Conservation (phyloP, 805 yeast species). For the Wickerhamiella alocasiicola region DNA sequence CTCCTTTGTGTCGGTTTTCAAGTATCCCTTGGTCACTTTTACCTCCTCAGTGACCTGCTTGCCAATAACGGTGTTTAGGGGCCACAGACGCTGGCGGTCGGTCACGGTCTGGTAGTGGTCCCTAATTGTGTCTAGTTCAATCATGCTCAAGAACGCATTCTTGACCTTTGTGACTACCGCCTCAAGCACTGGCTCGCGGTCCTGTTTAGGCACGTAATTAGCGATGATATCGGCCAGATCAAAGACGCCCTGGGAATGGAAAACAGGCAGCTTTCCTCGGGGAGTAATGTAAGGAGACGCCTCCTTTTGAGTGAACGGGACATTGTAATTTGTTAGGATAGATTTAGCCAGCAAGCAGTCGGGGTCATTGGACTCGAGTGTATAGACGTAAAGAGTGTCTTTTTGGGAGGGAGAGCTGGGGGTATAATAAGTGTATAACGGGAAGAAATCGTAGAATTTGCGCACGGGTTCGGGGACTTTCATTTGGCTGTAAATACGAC, state of each 20-base stretch:
- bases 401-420: conserved; percentile 3
- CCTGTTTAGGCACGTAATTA: conserved; percentile 2
- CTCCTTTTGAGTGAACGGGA: background rate
- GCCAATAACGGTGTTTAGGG: conserved; percentile 10
- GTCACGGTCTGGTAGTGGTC: conserved; percentile 7
- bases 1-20: conserved; percentile 7
- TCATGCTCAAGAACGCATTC: conserved; percentile 19
- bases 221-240: conserved; percentile 10
- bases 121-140: conserved; percentile 9
- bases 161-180: conserved; percentile 14
- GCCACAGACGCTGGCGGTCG: conserved; percentile 16
- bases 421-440: conserved; percentile 19
- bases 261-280: conserved; percentile 15
- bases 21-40: conserved; percentile 11
- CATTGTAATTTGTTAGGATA: conserved; percentile 13
- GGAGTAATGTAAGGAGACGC: conserved; percentile 18
- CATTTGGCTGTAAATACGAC: no score
- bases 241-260: background rate
- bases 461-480: conserved; percentile 24
- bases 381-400: conserved; percentile 19
- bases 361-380: conserved; percentile 24
- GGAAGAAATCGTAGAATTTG: conserved; percentile 26
- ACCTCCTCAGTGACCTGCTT: conserved; percentile 10
- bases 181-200: conserved; percentile 9
- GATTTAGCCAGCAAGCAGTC: conserved; percentile 20